Base-by-base conservation (phyloP, 768 basidiomycete species). In the Mycena belliarum region DNA sequence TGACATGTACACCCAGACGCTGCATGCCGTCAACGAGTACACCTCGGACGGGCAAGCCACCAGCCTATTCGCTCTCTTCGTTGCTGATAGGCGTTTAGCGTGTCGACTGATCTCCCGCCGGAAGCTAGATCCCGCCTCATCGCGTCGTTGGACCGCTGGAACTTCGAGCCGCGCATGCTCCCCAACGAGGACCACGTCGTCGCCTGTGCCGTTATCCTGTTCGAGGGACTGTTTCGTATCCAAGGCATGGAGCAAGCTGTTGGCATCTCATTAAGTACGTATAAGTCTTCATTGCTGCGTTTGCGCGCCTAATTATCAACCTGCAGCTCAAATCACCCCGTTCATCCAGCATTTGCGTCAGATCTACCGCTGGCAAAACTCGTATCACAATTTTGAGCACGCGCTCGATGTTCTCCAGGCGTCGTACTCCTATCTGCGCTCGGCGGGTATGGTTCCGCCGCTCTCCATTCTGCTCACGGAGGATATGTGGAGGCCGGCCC, bases 311-410 rank as follows among this genome's bases (percentile, higher is more conserved):
- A 10, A 35, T 35, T 58, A 45, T 58, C 52, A 60, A 52, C 47
- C 60, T 52, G 46, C 71, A 93, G 94, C 79, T 63, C 85, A 88
- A 73, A 80, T 98, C 62, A 81, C 84, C 20, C 73, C 83, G 11
- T 89, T 98, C 66, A 80, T 99, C 38, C 84, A 85, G 64, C 92
- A 96, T 63, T 82, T 98, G n/a, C 85, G 89, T n/a, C 84, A 85
- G 26, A 87, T 96, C 49, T 99, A 99, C 71, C 89, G 95, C 59
- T 81, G 83, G 49, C 86, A 88, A 56, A 98, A 98, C 74, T 88
- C 90, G 25, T 99, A 99, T 72, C 97, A 99, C 79, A 99, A 98
- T 69, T 98, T 96, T 69, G 87, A 93, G 60, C 97, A 99, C 73
- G 97, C 95, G 0, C 78, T 97, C 41, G 97, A 99, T 71, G 97